Evolutionary conservation across 108 stramenopile genomes (phyloP), one percentile per base, ranked within the genome.

Genomic region (Stephanodiscus triporus): DNA sequence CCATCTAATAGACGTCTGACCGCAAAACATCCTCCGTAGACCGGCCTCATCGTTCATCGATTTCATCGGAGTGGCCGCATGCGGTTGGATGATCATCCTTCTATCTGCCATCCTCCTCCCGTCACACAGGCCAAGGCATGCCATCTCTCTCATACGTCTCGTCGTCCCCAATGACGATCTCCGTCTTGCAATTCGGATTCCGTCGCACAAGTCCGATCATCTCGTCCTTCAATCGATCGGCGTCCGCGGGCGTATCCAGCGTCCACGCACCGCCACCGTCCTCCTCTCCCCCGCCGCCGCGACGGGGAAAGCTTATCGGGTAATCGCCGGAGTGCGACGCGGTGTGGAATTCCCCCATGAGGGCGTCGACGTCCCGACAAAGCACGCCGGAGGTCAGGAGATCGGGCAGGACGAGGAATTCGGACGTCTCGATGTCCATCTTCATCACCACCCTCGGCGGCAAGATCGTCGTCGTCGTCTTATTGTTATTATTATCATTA

Each of bases 371-470:
- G 42, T 66, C 65, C 3, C 67, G 60, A 16, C 81, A 82, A 0
- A 82, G 27, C 14, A 65, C 58, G 9, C 70, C 70, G 6, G 62
- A 54, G 5, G 48, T 43, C 6, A 82, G 34, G 20, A 82, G 40
- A 49, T 76, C 71, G 1, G 81, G 81, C 13, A 82, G 50, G 10
- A 77, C 81, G 5, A 72, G 43, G 63, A 37, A 72, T 72, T 82
- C 81, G n/a, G 2, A 22, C 10, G 58, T 60, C 53, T 82, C 81
- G 40, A 82, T 82, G 59, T 82, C 81, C 53, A 82, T 49, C 50
- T 82, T 82, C 75, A 82, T 72, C 9, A 37, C 70, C 27, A 82
- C 49, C 22, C 26, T 63, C 24, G 81, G 76, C 45, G 70, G 40
- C 19, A 24, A 24, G n/a, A n/a, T n/a, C 37, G 32, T 7, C 29